Conservation (phyloP, 2,329 filamentous ascomycete species). For the Ilyonectria mors-panacis region DNA sequence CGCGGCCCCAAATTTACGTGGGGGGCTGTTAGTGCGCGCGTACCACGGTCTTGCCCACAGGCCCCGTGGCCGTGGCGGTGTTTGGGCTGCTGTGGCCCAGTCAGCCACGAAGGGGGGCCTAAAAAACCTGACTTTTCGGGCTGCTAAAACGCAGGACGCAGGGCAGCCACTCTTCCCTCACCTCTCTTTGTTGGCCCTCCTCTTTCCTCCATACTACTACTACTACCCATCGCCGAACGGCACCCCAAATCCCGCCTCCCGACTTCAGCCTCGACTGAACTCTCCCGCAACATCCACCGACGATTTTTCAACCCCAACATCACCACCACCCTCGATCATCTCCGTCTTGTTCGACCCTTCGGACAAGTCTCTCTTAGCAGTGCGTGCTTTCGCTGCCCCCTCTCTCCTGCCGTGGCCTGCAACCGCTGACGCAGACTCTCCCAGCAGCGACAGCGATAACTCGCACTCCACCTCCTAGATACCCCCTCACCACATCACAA, state of each 20-base stretch:
- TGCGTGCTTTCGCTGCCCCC: conserved; percentile 46
- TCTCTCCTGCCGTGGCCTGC: conserved; percentile 30
- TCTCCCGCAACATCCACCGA: conserved; percentile 35
- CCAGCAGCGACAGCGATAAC: conserved; percentile 45
- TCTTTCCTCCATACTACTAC: conserved; percentile 42
- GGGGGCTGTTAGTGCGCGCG: conserved; percentile 46
- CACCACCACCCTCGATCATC: conserved; percentile 13
- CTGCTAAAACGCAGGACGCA: conserved; percentile 43
- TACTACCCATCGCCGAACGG: conserved; percentile 47
- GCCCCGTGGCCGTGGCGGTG: conserved; percentile 45
- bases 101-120: conserved; percentile 34
- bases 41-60: conserved; percentile 40
- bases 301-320: conserved; percentile 24
- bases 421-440: conserved; percentile 45
- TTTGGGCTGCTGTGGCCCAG: conserved; percentile 39
- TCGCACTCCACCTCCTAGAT: conserved; percentile 46
- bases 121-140: conserved; percentile 53
- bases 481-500: conserved; percentile 53
- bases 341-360: conserved; percentile 35
- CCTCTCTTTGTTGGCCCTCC: conserved; percentile 49
- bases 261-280: conserved; percentile 49
- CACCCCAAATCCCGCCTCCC: conserved; percentile 48
- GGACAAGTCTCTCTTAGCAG: conserved; percentile 45
- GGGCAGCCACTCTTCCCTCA: conserved; percentile 46
- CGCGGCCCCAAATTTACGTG: conserved; percentile 36